Evolutionary conservation across 768 basidiomycete genomes (phyloP), one percentile per base, ranked within the genome.

Genomic region (Termitomyces titanicus): DNA sequence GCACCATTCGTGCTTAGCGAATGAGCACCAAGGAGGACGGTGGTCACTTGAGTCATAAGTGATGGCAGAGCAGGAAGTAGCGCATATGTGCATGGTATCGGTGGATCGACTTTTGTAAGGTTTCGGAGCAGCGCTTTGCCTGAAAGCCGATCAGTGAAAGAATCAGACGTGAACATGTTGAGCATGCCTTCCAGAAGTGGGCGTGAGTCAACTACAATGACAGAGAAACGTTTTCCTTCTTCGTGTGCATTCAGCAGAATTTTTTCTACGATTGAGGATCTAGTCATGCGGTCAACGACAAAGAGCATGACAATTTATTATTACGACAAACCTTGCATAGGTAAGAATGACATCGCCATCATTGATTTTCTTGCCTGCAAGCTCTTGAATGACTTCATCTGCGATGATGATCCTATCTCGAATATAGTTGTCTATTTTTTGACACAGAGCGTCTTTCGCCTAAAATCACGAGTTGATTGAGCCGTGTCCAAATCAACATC

Each of bases 1-100:
- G 93, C 85, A 8, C 97, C 97, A 59, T 99, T 97, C 3, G 95
- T 88, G 66, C 95, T 91, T 7, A 99, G 79, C 7, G 97, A 93
- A 62, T 98, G 94, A 2, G 95, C 94, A 24, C 97, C 97, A 15
- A 98, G 77, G 55, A 98, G 80, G 47, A 97, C 88, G 7, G 86
- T 89, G 10, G 89, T 86, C 6, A 90, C 87, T 59, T 92, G 86
- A 1, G 86, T 84, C 58, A 98, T 84, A 55, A 93, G 71, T 6
- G 89, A 84, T 2, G 88, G 82, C 33, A 95, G 75, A 0, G 94
- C 88, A 9, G 96, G 86, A 18, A 98, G 80, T n/a, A 98, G 82
- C 22, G 90, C 82, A 68, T 98, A 98, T 46, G 94, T 94, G 68
- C 90, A 94, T 3, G 88, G 86, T 42, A 99, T 89, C 9, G 79